These are phyloP conservation scores for Francoa sonchifolia DNA, from an alignment of 441 rosid species.

Conservation along the genomic window DNA sequence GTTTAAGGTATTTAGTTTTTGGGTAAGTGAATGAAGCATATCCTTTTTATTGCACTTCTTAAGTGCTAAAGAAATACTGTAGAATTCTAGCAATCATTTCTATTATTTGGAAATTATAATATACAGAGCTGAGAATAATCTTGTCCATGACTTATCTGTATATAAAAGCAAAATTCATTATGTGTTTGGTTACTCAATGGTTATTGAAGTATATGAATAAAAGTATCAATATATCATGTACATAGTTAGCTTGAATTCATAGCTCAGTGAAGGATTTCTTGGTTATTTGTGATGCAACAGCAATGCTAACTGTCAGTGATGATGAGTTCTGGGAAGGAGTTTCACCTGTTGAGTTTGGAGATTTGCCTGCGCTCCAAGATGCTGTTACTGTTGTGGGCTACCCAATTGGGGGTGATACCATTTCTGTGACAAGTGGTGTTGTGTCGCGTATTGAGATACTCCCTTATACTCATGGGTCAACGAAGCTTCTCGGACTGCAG, in stretches of 20 bases:
- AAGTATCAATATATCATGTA: background rate
- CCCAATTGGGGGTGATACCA: slow-evolving; percentile 91
- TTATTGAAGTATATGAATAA: too few relatives aligned
- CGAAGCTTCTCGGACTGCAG: slow-evolving; percentile 85
- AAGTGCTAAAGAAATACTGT: too few relatives aligned
- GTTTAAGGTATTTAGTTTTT: too few relatives aligned
- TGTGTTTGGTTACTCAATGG: too few relatives aligned
- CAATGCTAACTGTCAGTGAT: slow-evolving; percentile 72
- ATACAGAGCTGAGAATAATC: too few relatives aligned
- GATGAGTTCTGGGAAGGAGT: slow-evolving; percentile 92
- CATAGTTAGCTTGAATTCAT: background rate
- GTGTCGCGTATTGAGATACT: slow-evolving; percentile 81
- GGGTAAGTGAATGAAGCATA: too few relatives aligned
- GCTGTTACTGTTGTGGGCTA: slow-evolving; percentile 96
- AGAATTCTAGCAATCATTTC: too few relatives aligned
- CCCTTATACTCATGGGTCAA: slow-evolving; percentile 79
- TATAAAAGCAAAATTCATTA: too few relatives aligned
- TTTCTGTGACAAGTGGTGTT: slow-evolving; percentile 93
- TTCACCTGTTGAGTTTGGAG: slow-evolving; percentile 76
- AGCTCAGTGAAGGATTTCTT: background rate
- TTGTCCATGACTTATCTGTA: too few relatives aligned
- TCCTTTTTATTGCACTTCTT: too few relatives aligned
- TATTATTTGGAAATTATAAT: too few relatives aligned
- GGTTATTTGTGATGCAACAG: slow-evolving; percentile 25
- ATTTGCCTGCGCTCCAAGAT: slow-evolving; percentile 87